phyloP scores from a whole-genome alignment of 352 stramenopile species.

The Thalassiosira livingstoniorum region DNA sequence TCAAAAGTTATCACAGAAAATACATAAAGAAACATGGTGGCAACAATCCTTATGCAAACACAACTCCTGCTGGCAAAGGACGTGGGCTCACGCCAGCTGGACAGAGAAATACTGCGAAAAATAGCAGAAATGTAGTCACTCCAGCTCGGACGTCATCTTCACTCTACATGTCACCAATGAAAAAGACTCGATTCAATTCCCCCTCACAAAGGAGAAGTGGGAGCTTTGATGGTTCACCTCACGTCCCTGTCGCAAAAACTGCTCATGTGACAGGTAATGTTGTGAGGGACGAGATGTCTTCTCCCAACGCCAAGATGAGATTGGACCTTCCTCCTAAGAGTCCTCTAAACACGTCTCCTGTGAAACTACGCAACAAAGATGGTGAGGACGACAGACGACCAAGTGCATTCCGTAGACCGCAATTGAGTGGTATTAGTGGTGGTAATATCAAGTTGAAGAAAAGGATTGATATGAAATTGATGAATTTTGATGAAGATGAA shows the following conservation, averaged over 20 bases:
- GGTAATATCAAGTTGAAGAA: neutral
- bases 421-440: neutral
- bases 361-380: slow-evolving; percentile 19
- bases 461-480: slow-evolving; percentile 6
- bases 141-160: neutral
- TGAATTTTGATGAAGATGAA: slow-evolving; percentile 23
- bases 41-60: slow-evolving; percentile 33
- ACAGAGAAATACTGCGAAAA: neutral
- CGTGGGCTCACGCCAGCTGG: neutral
- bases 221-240: neutral
- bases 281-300: neutral
- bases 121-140: neutral
- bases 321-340: slow-evolving; percentile 35
- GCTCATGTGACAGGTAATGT: slow-evolving; percentile 15
- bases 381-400: neutral
- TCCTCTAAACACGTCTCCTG: slow-evolving; percentile 37
- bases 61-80: neutral
- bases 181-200: neutral
- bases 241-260: neutral
- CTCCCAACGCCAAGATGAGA: neutral
- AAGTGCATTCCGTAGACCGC: neutral
- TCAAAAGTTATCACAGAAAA: slow-evolving; percentile 18
- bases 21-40: slow-evolving; percentile 13
- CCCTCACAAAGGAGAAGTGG: neutral
- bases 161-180: neutral